Base-by-base conservation (phyloP, 805 yeast genomes). In the Candida ascalaphidarum region DNA sequence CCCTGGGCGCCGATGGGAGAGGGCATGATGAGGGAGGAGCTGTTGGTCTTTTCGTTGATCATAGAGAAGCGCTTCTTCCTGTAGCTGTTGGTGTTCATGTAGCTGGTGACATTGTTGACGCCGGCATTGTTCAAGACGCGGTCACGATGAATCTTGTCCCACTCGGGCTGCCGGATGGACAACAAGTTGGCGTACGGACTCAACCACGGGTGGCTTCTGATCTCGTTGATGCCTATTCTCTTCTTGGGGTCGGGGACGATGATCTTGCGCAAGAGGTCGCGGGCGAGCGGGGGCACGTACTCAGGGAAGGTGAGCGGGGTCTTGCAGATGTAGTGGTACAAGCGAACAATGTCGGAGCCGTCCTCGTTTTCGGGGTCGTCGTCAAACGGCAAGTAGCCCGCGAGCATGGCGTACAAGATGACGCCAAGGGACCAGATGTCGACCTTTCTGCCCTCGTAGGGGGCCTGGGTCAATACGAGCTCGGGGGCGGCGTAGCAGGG, bases 401-500 rank as follows among this genome's bases (percentile, higher is more conserved):
- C 89, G 27, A 92, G 65, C 95, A 92, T 92, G 8, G 97, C 96
- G 49, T 86, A 92, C 23, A 92, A 59, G 30, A 92, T 92, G 17
- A 92, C 88, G 34, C 98, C 98, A 44, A 95, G 76, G 0, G 96
- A 84, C 98, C 98, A 92, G 23, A 88, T 81, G 56, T 92, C 98
- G 18, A 85, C 96, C 55, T 85, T 86, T 36, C 85, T 72, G 14
- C 95, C 96, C 41, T 82, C 85, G 50, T 92, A 92, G 11, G 94
- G 86, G 30, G 77, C 71, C 37, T 77, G 83, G 9, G 89, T 80
- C 17, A 86, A 79, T 3, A 92, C 98, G 33, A 92, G 61, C 51
- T 92, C 98, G 0, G 98, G 98, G 2, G 98, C 98, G 0, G 98
- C 98, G 55, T 89, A 89, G 53, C 98, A 89, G 1, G 98, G 98